Evolutionary conservation across 805 yeast species (phyloP).

Genomic region (Hanseniaspora jakobsenii): DNA sequence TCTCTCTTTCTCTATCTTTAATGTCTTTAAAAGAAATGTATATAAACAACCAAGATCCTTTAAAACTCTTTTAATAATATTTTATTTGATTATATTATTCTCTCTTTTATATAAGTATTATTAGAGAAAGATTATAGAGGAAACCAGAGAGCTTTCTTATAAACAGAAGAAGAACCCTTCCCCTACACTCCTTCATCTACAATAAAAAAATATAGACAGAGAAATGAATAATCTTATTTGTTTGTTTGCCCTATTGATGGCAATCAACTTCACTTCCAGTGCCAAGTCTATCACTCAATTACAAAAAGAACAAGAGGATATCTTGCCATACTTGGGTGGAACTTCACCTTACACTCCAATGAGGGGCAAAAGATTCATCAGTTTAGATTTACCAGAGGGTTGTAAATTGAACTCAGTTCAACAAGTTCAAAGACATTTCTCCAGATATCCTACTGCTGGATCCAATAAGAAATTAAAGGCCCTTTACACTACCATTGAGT

Average conservation of each 20-base stretch:
- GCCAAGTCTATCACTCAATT: neutral
- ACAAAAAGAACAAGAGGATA: slow-evolving; percentile 22
- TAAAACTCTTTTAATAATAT: no score
- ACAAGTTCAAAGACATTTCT: slow-evolving; percentile 65
- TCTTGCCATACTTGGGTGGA: slow-evolving; percentile 41
- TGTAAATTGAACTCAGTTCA: slow-evolving; percentile 58
- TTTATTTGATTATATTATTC: no score
- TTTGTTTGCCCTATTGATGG: neutral
- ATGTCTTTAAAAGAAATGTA: no score
- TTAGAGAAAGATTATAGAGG: no score
- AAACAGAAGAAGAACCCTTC: no score
- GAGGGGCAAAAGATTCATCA: slow-evolving; percentile 41
- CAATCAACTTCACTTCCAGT: neutral
- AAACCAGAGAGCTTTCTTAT: no score
- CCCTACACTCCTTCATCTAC: no score
- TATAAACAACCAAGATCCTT: no score
- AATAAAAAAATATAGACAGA: no score
- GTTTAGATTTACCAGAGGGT: slow-evolving; percentile 35
- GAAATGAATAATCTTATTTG: neutral
- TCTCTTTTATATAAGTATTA: no score
- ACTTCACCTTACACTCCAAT: slow-evolving; percentile 44
- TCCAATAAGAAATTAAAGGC: slow-evolving; percentile 30
- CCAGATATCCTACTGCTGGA: slow-evolving; percentile 50
- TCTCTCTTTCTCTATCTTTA: no score
- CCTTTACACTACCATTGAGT: neutral